phyloP scores from a whole-genome alignment of 805 yeast genomes.

The Wickerhamiella spandovensis region DNA sequence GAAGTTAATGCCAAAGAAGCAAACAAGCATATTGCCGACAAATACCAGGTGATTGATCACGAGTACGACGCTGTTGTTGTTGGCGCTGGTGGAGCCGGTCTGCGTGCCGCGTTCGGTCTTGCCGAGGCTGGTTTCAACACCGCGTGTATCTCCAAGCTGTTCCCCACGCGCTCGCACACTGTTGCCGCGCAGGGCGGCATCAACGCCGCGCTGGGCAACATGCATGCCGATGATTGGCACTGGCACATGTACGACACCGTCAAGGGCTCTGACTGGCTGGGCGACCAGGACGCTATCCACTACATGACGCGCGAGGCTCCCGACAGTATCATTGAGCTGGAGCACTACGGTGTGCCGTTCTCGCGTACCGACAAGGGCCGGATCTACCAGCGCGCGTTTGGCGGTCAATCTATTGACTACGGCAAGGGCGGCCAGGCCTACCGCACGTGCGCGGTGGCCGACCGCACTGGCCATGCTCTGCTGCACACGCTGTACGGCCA shows the following conservation, averaged over 20 bases:
- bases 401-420: slow-evolving; percentile 89
- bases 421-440: slow-evolving; percentile 99
- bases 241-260: slow-evolving; percentile 99
- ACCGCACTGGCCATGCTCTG: slow-evolving; percentile 96
- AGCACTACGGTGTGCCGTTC: slow-evolving; percentile 97
- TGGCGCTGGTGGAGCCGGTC: slow-evolving; percentile 99
- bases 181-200: slow-evolving; percentile 99
- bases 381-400: slow-evolving; percentile 97
- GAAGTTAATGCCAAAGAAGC: slow-evolving; percentile 33
- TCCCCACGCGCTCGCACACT: slow-evolving; percentile 97
- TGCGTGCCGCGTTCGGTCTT: slow-evolving; percentile 95
- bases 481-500: slow-evolving; percentile 94
- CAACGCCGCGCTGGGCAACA: slow-evolving; percentile 96
- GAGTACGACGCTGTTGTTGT: slow-evolving; percentile 96
- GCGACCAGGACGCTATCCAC: slow-evolving; percentile 98
- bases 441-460: slow-evolving; percentile 99
- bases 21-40: slow-evolving; percentile 41
- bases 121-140: slow-evolving; percentile 96
- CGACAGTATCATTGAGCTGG: slow-evolving; percentile 85
- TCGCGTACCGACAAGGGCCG: slow-evolving; percentile 94
- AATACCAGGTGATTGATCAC: slow-evolving; percentile 89
- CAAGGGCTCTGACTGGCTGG: slow-evolving; percentile 98
- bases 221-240: slow-evolving; percentile 98
- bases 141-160: slow-evolving; percentile 91
- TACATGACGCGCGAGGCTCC: slow-evolving; percentile 99